phyloP scores from a whole-genome alignment of 2,329 filamentous ascomycete species.

The Exophiala sideris region DNA sequence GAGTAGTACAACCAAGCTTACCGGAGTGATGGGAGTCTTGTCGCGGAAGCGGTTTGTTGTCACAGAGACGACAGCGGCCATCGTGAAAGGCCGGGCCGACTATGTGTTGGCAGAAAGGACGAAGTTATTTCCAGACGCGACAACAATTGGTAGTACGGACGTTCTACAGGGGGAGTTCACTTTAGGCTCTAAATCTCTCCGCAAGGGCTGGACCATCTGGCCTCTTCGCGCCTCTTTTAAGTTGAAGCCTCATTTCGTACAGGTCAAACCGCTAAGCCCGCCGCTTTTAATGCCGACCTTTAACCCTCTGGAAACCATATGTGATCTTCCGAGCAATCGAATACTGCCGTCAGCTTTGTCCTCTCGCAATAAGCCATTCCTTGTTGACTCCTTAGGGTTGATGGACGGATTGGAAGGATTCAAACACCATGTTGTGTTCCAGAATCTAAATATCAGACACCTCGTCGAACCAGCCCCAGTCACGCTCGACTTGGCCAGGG shows the following conservation, averaged over 20 bases:
- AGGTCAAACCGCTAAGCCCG: not conserved
- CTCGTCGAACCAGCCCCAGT: conserved; percentile 51
- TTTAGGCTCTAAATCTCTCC: not conserved
- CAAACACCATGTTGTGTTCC: conserved; percentile 45
- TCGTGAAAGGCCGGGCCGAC: not conserved
- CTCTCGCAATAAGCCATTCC: not conserved
- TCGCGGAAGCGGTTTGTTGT: conserved; percentile 24
- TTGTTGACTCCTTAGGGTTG: not conserved
- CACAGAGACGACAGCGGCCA: conserved; percentile 28
- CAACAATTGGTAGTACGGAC: no score
- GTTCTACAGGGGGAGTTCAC: not conserved
- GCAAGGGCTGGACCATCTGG: not conserved
- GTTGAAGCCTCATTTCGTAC: not conserved
- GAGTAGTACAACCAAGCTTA: conserved; percentile 2
- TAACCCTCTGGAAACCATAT: no score
- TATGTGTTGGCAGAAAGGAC: not conserved
- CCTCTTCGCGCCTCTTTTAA: not conserved
- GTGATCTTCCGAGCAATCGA: no score
- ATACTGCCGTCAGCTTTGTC: no score
- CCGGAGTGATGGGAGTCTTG: conserved; percentile 19
- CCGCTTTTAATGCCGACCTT: not conserved
- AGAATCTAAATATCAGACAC: conserved; percentile 47
- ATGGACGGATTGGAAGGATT: conserved; percentile 43
- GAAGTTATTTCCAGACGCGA: no score
- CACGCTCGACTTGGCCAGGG: conserved; percentile 47